Percentiles rank a stretch among this genome's conserved stretches.
phyloP scores from a whole-genome alignment of 2,329 filamentous ascomycete genomes.

The Colletotrichum brevisporum region DNA sequence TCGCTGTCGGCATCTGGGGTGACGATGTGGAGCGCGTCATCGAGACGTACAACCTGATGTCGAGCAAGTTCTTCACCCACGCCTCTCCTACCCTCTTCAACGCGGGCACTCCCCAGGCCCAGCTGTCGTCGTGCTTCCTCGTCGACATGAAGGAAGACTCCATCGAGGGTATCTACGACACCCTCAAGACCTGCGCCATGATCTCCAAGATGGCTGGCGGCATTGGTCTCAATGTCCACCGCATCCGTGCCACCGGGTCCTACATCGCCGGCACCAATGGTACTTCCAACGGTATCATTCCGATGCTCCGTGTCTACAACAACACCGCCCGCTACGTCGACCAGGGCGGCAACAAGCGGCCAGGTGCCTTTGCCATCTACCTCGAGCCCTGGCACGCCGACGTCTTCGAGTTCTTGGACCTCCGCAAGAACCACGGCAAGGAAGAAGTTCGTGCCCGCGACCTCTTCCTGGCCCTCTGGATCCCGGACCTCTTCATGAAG shows the following conservation, averaged over 20 bases:
- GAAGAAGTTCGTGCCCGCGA: conserved; percentile 97
- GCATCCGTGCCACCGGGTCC: conserved; percentile 96
- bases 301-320: conserved; percentile 99
- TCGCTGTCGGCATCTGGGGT: conserved; percentile 95
- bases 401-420: conserved; percentile 96
- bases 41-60: conserved; percentile 99
- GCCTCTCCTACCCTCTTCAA: conserved; percentile 99
- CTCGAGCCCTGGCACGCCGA: conserved; percentile 99
- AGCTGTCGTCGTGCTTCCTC: conserved; percentile 98
- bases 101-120: conserved; percentile 92
- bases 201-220: conserved; percentile 99
- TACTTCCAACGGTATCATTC: conserved; percentile 96
- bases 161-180: conserved; percentile 99
- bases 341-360: conserved; percentile 99
- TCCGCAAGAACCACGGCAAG: conserved; percentile 99
- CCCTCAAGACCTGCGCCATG: conserved; percentile 98
- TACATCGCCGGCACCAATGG: conserved; percentile 99
- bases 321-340: conserved; percentile 99
- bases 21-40: conserved; percentile 94
- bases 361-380: conserved; percentile 98
- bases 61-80: conserved; percentile 98
- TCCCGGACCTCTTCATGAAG: conserved; percentile 99
- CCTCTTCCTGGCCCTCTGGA: conserved; percentile 98
- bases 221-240: conserved; percentile 96
- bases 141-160: conserved; percentile 99